Conservation (phyloP, 352 stramenopile genomes). For the Phytopythium boreale region DNA sequence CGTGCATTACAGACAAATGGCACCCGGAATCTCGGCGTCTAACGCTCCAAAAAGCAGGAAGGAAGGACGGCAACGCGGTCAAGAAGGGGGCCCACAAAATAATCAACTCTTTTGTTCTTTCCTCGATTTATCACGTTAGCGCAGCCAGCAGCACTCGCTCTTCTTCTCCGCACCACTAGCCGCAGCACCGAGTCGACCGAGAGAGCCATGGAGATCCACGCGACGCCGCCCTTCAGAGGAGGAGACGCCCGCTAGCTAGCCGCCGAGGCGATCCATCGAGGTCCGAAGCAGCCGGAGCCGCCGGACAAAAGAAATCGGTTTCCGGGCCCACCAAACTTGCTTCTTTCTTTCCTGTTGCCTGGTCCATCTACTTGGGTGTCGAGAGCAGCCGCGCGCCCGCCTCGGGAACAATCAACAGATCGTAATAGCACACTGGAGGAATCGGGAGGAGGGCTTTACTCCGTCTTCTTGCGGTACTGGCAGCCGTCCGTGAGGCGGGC, state of each 20-base stretch:
- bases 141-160: neutral
- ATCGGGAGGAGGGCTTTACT: conserved; percentile 75
- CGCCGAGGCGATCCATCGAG: conserved; percentile 27
- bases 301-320: conserved; percentile 1
- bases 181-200: neutral
- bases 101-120: conserved; percentile 54
- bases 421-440: conserved; percentile 7
- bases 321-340: conserved; percentile 5
- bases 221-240: neutral
- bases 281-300: neutral
- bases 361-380: conserved; percentile 7
- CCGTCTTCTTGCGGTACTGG: conserved; percentile 99
- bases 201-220: neutral
- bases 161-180: neutral
- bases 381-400: conserved; percentile 5
- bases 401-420: conserved; percentile 1
- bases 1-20: neutral
- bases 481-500: conserved; percentile 98
- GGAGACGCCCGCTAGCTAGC: conserved; percentile 18
- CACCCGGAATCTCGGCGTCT: no score
- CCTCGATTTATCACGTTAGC: conserved; percentile 6
- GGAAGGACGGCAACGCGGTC: neutral
- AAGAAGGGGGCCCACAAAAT: conserved; percentile 48
- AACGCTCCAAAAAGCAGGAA: conserved; percentile 14
- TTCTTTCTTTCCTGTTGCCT: conserved; percentile 13